Percentiles rank a stretch among this genome's conserved stretches.
Conservation (phyloP, 2,329 filamentous ascomycete species). For the Cladophialophora yegresii region DNA sequence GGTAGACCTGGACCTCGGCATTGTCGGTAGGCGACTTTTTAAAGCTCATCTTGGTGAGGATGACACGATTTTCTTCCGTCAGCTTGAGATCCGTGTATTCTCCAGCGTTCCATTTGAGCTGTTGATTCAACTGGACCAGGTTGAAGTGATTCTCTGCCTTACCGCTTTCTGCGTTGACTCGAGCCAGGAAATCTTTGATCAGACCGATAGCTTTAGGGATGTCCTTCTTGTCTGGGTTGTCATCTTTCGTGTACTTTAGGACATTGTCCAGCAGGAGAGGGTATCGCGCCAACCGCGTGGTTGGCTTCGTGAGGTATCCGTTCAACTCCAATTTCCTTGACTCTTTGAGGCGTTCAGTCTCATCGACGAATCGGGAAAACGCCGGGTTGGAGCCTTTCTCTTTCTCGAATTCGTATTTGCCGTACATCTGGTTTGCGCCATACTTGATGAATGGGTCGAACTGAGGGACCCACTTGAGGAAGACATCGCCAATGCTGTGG, state of each 20-base stretch:
- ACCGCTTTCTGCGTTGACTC: conserved; percentile 92
- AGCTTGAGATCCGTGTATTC: conserved; percentile 92
- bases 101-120: conserved; percentile 84
- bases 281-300: conserved; percentile 90
- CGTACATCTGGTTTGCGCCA: conserved; percentile 91
- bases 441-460: conserved; percentile 97
- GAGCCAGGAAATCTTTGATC: conserved; percentile 82
- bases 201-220: conserved; percentile 84
- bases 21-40: conserved; percentile 90
- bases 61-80: conserved; percentile 86
- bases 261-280: conserved; percentile 89
- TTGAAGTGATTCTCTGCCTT: conserved; percentile 99
- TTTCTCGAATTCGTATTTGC: conserved; percentile 97
- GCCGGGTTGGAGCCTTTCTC: conserved; percentile 82
- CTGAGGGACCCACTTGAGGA: conserved; percentile 84
- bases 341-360: conserved; percentile 93
- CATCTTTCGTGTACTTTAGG: conserved; percentile 85
- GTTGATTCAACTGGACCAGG: conserved; percentile 83
- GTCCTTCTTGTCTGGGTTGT: conserved; percentile 85
- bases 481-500: conserved; percentile 87
- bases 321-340: conserved; percentile 96
- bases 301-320: conserved; percentile 96
- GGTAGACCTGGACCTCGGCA: conserved; percentile 86
- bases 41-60: conserved; percentile 90
- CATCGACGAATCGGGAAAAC: conserved; percentile 91